A percentile compares a stretch with the other conserved stretches of the same genome.
These are phyloP conservation scores for Schrenkiella parvula DNA, from an alignment of 345 rosid species.

Conservation along the genomic window DNA sequence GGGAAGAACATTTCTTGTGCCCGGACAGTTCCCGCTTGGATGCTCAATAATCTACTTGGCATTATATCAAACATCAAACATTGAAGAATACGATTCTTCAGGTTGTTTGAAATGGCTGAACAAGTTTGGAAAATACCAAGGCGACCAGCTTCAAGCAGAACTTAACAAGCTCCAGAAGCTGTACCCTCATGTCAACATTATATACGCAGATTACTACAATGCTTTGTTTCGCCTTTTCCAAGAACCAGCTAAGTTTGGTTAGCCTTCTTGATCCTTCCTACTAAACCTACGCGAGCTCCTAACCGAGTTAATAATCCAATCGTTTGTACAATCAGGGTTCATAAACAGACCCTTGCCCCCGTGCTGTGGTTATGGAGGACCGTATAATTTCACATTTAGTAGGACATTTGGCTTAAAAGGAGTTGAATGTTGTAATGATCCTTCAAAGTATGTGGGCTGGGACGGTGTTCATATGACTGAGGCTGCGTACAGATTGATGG, in stretches of 20 bases:
- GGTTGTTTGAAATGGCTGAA: conserved; percentile 48
- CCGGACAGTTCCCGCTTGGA: conserved; percentile 43
- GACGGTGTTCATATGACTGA: conserved; percentile 42
- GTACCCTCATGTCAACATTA: conserved; percentile 37
- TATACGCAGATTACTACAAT: conserved; percentile 46
- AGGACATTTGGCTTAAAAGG: conserved; percentile 13
- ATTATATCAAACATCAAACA: conserved; percentile 20
- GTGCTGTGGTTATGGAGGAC: conserved; percentile 42
- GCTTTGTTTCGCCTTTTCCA: background rate
- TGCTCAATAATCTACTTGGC: conserved; percentile 33
- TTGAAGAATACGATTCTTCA: conserved; percentile 35
- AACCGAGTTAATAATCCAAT: background rate
- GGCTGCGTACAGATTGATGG: conserved; percentile 23
- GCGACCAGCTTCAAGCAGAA: conserved; percentile 31
- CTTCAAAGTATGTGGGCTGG: conserved; percentile 39
- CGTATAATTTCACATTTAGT: conserved; percentile 20
- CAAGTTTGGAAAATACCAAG: conserved; percentile 37
- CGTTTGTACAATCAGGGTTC: conserved; percentile 31
- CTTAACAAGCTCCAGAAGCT: conserved; percentile 20
- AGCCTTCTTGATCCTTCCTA: background rate
- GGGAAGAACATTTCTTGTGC: conserved; percentile 45
- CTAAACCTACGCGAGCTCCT: background rate
- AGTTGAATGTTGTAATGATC: conserved; percentile 28
- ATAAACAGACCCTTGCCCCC: conserved; percentile 11
- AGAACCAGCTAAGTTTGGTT: conserved; percentile 43